phyloP scores from a whole-genome alignment of 2,329 filamentous ascomycete genomes.

The Fusarium oxysporum region DNA sequence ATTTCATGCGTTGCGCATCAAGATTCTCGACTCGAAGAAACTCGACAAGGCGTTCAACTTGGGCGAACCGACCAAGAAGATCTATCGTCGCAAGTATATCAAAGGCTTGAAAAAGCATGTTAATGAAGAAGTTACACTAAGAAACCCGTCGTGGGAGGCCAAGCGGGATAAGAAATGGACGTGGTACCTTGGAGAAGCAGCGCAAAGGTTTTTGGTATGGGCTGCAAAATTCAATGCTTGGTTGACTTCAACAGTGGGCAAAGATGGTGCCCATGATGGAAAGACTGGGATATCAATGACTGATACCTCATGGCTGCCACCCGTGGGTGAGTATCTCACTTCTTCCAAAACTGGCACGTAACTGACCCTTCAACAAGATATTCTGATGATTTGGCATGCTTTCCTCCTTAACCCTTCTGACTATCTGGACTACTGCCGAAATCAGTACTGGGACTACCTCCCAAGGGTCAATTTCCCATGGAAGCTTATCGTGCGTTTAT shows the following conservation, averaged over 20 bases:
- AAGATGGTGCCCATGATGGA: neutral
- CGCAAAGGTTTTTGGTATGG: conserved; percentile 40
- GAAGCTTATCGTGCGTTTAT: conserved; percentile 21
- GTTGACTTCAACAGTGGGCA: neutral
- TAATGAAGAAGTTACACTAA: conserved; percentile 16
- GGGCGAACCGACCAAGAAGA: conserved; percentile 13
- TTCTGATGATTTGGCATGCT: conserved; percentile 39
- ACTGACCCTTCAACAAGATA: conserved; percentile 15
- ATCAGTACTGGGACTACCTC: neutral
- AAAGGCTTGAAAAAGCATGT: conserved; percentile 13
- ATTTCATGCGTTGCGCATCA: conserved; percentile 62
- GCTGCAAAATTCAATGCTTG: conserved; percentile 12
- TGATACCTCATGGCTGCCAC: conserved; percentile 20
- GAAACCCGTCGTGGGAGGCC: conserved; percentile 14
- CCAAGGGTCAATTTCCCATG: conserved; percentile 28
- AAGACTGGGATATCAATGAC: neutral
- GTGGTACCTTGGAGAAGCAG: conserved; percentile 40
- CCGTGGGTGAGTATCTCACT: conserved; percentile 18
- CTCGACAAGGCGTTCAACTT: conserved; percentile 30
- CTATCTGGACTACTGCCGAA: conserved; percentile 22
- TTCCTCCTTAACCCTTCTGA: conserved; percentile 35
- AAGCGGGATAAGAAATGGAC: conserved; percentile 34
- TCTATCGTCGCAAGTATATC: conserved; percentile 31
- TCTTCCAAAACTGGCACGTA: fast-evolving
- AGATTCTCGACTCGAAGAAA: conserved; percentile 22